A percentile compares a stretch with the other conserved stretches of the same genome.
Evolutionary conservation across 1,284 basidiomycete species (phyloP).

Genomic region (Pseudozyma tsukubaensis): DNA sequence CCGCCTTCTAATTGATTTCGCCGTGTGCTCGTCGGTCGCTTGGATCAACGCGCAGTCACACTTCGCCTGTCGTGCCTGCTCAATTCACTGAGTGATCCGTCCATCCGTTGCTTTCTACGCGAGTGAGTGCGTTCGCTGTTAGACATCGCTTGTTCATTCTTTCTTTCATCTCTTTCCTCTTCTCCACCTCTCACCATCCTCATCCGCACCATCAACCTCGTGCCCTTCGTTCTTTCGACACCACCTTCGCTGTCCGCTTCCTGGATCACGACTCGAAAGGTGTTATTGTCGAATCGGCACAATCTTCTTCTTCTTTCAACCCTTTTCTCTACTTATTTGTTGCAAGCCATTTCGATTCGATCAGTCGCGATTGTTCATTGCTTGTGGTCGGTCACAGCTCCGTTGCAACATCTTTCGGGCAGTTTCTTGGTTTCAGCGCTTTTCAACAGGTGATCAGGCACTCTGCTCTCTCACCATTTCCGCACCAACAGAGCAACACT

Average conservation of each 20-base stretch:
- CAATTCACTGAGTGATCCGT: background rate
- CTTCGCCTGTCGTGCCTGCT: background rate
- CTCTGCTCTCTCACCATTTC: background rate
- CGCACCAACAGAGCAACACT: no score
- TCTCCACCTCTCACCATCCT: conserved; percentile 9
- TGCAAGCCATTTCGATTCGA: background rate
- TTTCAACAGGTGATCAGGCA: background rate
- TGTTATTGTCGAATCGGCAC: background rate
- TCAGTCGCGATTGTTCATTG: background rate
- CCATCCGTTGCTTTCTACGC: background rate
- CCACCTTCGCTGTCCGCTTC: background rate
- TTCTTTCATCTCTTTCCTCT: background rate
- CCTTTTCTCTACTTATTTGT: background rate
- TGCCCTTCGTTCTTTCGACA: background rate
- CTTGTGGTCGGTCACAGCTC: no score
- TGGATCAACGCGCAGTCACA: background rate
- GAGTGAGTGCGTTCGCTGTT: background rate
- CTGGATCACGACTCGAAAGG: no score
- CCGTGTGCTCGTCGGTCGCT: background rate
- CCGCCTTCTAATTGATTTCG: background rate
- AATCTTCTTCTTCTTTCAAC: no score
- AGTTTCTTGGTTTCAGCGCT: no score
- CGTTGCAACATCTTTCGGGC: no score
- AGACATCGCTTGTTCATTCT: background rate
- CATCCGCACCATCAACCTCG: background rate